Percentiles rank a stretch among this genome's conserved stretches.
phyloP scores from a whole-genome alignment of 345 rosid species.

The Ceriops zippeliana region DNA sequence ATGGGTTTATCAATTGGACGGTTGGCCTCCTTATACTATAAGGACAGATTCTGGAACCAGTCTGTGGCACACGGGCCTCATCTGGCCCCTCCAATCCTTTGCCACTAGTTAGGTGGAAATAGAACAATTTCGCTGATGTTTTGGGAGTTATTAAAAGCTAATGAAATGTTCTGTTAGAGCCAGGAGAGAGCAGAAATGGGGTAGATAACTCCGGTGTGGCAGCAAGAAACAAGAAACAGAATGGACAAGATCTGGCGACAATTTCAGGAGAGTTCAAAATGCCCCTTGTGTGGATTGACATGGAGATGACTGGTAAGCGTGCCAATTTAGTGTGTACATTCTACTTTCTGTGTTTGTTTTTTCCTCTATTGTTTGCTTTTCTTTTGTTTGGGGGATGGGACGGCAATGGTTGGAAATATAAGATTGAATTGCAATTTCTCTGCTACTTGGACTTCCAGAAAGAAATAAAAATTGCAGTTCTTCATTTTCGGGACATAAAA shows the following conservation, averaged over 20 bases:
- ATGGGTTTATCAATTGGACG: no score
- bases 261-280: conserved; percentile 35
- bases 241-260: conserved; percentile 2
- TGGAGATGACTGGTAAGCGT: conserved; percentile 85
- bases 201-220: conserved; percentile 7
- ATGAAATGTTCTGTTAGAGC: conserved; percentile 3
- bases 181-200: conserved; percentile 29
- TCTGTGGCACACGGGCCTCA: no score
- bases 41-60: no score
- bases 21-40: no score
- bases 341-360: background rate
- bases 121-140: background rate
- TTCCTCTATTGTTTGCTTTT: no score
- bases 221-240: conserved; percentile 3
- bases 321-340: background rate
- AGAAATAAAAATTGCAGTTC: no score
- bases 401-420: no score
- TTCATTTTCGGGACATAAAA: no score
- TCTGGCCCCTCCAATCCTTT: no score
- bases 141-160: background rate
- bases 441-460: no score
- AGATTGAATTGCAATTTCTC: no score
- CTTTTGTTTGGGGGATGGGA: no score
- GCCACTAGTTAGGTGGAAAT: background rate
- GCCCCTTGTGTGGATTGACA: conserved; percentile 95